A percentile compares a stretch with the other conserved stretches of the same genome.
These are phyloP conservation scores for Ensete glaucum DNA, from an alignment of 176 grass and related monocot species.

Conservation along the genomic window DNA sequence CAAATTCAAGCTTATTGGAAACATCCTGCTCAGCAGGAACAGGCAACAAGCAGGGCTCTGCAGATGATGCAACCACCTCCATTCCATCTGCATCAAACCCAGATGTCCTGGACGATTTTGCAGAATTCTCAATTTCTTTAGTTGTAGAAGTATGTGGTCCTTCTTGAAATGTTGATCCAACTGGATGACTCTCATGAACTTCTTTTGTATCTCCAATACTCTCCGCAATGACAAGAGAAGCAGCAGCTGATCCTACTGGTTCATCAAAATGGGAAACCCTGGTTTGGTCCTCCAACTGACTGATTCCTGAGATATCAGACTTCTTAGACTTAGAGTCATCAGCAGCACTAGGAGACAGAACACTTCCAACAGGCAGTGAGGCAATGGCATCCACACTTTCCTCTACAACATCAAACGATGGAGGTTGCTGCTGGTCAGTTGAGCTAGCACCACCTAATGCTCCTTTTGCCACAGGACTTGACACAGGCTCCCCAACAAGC, in stretches of 20 bases:
- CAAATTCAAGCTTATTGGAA: constrained; percentile 58
- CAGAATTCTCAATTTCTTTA: constrained; percentile 21
- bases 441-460: constrained; percentile 16
- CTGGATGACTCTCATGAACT: constrained; percentile 24
- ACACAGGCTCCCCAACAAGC: constrained; percentile 18
- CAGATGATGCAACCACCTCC: constrained; percentile 39
- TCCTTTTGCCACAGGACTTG: constrained; percentile 25
- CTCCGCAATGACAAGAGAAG: constrained; percentile 21
- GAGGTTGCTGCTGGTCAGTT: constrained; percentile 23
- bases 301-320: constrained; percentile 1
- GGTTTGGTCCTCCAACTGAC: constrained; percentile 27
- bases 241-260: constrained; percentile 3
- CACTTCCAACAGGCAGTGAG: not conserved
- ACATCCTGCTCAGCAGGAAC: constrained; percentile 29
- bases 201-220: constrained; percentile 27
- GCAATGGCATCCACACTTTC: constrained; percentile 10
- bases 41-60: constrained; percentile 29
- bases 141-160: not conserved
- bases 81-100: constrained; percentile 21
- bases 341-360: not conserved
- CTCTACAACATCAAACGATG: constrained; percentile 16
- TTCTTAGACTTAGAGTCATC: constrained; percentile 6
- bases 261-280: constrained; percentile 17
- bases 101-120: constrained; percentile 27
- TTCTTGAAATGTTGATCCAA: constrained; percentile 36